Evolutionary conservation across 1,139 yeast species (phyloP).

Genomic region (Hanseniaspora gamundiae): DNA sequence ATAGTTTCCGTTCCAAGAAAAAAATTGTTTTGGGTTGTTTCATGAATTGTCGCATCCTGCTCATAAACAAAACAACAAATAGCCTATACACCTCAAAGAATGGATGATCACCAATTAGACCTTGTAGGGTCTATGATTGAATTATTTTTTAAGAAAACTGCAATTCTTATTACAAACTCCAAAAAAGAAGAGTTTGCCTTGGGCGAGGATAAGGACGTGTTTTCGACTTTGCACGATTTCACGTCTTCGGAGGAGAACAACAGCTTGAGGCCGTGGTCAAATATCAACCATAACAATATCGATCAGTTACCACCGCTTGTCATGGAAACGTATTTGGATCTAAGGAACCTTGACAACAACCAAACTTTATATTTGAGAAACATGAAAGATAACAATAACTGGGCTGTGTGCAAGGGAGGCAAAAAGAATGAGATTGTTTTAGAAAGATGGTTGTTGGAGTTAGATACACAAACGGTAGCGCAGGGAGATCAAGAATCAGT

Average conservation of each 20-base stretch:
- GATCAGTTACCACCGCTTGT: constrained; percentile 58
- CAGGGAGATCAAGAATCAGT: constrained; percentile 19
- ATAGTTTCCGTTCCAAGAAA: too few relatives aligned
- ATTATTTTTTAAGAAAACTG: constrained; percentile 22
- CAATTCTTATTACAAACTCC: constrained; percentile 20
- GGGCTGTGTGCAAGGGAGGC: constrained; percentile 32
- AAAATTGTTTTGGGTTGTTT: too few relatives aligned
- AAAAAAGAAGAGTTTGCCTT: constrained; percentile 11
- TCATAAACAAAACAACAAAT: too few relatives aligned
- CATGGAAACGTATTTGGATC: constrained; percentile 71
- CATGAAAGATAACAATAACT: constrained; percentile 29
- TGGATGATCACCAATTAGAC: not conserved
- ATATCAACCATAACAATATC: constrained; percentile 15
- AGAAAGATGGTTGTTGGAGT: constrained; percentile 85
- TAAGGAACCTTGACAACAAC: constrained; percentile 44
- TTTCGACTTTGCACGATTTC: not conserved
- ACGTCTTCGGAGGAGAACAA: not conserved
- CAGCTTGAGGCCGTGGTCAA: constrained; percentile 18
- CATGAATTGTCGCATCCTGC: too few relatives aligned
- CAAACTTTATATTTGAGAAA: constrained; percentile 57
- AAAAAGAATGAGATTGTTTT: constrained; percentile 71
- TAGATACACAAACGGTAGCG: constrained; percentile 26
- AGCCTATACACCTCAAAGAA: not conserved
- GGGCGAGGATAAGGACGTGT: constrained; percentile 3
- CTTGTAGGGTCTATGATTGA: constrained; percentile 13